Evolutionary conservation across 345 rosid genomes (phyloP).

Genomic region (Orychophragmus violaceus): DNA sequence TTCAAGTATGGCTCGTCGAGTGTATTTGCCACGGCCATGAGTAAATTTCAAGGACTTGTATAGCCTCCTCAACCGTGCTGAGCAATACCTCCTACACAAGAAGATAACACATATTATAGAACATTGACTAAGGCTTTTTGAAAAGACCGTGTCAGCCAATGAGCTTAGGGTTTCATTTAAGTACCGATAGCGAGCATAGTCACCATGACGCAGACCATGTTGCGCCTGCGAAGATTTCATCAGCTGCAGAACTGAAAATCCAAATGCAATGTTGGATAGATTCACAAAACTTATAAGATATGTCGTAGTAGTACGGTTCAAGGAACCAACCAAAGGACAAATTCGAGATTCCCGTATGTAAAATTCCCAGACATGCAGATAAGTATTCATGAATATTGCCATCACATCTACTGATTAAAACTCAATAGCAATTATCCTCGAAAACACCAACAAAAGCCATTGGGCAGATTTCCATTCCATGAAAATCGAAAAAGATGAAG

Average conservation of each 20-base stretch:
- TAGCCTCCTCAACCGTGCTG: conserved; percentile 89
- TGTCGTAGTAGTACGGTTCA: not conserved
- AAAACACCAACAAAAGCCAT: not conserved
- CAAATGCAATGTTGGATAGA: not conserved
- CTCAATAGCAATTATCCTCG: not conserved
- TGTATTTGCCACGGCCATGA: conserved; percentile 90
- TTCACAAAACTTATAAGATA: not conserved
- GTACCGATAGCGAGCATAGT: conserved; percentile 87
- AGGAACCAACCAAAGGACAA: not conserved
- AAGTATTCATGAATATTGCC: not conserved
- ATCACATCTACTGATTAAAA: not conserved
- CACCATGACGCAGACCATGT: conserved; percentile 96
- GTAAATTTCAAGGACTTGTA: conserved; percentile 91
- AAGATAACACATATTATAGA: conserved; percentile 20
- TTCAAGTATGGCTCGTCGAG: conserved; percentile 63
- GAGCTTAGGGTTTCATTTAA: conserved; percentile 1
- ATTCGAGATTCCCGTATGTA: conserved; percentile 3
- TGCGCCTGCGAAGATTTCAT: conserved; percentile 92
- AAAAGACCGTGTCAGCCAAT: not conserved
- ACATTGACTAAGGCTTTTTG: not conserved
- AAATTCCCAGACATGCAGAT: conserved; percentile 12
- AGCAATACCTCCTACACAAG: conserved; percentile 79
- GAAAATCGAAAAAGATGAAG: not conserved
- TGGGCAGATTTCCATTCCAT: not conserved
- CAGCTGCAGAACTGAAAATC: conserved; percentile 68